Evolutionary conservation across 179 eudicot species (phyloP).

Genomic region (Monotropa hypopitys): DNA sequence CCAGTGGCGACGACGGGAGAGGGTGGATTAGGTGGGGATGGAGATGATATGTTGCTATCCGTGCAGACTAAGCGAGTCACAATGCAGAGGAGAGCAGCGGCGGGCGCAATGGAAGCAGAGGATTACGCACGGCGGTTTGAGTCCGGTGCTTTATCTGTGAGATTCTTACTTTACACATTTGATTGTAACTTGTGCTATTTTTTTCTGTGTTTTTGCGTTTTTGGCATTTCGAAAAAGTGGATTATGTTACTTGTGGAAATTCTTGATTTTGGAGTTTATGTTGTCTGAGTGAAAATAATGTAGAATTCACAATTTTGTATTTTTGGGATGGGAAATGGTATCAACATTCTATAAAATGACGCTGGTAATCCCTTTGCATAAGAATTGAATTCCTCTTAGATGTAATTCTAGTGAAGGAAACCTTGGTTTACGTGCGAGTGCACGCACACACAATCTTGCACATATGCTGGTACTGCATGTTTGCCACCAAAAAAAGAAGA

Average conservation of each 20-base stretch:
- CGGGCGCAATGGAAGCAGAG: constrained; percentile 62
- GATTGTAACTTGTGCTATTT: not conserved
- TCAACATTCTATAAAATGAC: not conserved
- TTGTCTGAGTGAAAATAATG: not conserved
- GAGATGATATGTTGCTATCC: constrained; percentile 25
- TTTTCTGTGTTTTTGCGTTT: not conserved
- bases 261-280: not conserved
- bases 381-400: not conserved
- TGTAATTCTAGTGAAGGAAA: not conserved
- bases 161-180: not conserved
- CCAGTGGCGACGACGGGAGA: constrained; percentile 3
- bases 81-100: constrained; percentile 71
- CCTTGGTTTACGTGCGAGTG: not conserved
- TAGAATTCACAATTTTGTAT: not conserved
- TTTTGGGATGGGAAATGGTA: not conserved
- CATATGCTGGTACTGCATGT: not conserved
- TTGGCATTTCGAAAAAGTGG: not conserved
- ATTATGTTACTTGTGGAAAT: not conserved
- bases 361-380: not conserved
- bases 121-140: constrained; percentile 66
- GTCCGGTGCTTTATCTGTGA: constrained; percentile 53
- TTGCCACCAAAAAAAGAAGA: not conserved
- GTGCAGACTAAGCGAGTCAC: constrained; percentile 74
- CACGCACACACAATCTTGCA: not conserved
- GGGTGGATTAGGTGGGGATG: constrained; percentile 23